Conservation (phyloP, 1,139 yeast species). For the Ashbya aceris region DNA sequence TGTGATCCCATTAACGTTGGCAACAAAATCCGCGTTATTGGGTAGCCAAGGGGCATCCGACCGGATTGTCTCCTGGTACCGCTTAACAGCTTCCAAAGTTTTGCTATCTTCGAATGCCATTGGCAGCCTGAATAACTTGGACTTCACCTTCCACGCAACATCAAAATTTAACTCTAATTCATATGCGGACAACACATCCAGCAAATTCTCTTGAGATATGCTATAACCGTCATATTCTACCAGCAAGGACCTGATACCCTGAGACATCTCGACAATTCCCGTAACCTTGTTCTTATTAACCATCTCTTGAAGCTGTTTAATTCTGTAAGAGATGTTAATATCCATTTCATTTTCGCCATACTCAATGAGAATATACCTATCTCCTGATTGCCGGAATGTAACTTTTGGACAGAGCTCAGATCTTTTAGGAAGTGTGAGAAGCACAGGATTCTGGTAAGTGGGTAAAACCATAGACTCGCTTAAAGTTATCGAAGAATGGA, state of each 20-base stretch:
- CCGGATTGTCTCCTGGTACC: conserved; percentile 90
- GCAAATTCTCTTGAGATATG: conserved; percentile 50
- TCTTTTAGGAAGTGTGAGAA: conserved; percentile 39
- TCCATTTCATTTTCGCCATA: conserved; percentile 87
- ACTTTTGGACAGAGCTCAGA: conserved; percentile 55
- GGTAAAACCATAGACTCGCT: conserved; percentile 29
- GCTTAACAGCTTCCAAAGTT: conserved; percentile 78
- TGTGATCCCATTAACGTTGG: conserved; percentile 71
- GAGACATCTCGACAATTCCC: conserved; percentile 92
- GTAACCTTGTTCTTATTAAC: conserved; percentile 54
- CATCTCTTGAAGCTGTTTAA: conserved; percentile 69
- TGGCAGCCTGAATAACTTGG: conserved; percentile 76
- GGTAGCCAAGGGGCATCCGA: conserved; percentile 96
- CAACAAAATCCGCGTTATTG: conserved; percentile 90
- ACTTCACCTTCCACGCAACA: conserved; percentile 76
- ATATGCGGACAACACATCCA: conserved; percentile 57
- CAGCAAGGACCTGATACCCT: conserved; percentile 90
- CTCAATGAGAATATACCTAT: conserved; percentile 80
- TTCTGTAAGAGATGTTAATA: conserved; percentile 74
- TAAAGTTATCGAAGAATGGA: conserved; percentile 32
- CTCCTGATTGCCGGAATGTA: conserved; percentile 94
- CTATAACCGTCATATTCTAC: conserved; percentile 64
- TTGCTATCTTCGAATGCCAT: conserved; percentile 93
- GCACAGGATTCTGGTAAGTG: conserved; percentile 46
- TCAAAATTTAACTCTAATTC: conserved; percentile 67